Evolutionary conservation across 306 rosid genomes (phyloP).

Genomic region (Acacia confusa): DNA sequence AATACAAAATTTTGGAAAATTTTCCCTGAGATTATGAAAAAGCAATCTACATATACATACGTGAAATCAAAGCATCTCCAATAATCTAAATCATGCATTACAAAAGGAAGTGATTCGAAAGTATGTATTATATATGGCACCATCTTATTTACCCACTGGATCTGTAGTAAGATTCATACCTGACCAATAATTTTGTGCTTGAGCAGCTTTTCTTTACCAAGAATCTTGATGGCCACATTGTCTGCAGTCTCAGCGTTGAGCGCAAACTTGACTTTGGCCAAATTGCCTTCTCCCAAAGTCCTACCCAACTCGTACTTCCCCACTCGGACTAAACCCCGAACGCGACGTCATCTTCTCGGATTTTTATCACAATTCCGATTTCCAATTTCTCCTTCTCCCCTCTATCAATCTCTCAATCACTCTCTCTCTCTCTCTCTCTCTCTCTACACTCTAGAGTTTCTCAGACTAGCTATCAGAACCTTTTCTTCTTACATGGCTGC

Average conservation of each 20-base stretch:
- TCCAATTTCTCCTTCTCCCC: neutral
- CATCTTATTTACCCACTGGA: neutral
- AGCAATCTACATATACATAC: neutral
- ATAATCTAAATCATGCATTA: neutral
- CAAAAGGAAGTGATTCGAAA: neutral
- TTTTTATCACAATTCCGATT: neutral
- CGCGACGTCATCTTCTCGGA: slow-evolving; percentile 48
- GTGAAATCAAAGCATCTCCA: neutral
- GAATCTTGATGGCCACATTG: slow-evolving; percentile 77
- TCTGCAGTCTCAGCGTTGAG: slow-evolving; percentile 57
- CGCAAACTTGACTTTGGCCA: slow-evolving; percentile 88
- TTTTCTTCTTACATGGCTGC: slow-evolving; percentile 98
- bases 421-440: slow-evolving; percentile 14
- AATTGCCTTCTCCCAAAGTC: slow-evolving; percentile 91
- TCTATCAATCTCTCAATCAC: neutral
- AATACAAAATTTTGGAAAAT: neutral
- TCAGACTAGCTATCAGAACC: slow-evolving; percentile 34
- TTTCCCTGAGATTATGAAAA: neutral
- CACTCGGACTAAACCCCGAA: slow-evolving; percentile 50
- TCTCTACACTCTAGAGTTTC: slow-evolving; percentile 2
- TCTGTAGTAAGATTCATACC: slow-evolving; percentile 31
- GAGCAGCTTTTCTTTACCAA: slow-evolving; percentile 79
- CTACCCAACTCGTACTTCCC: slow-evolving; percentile 85
- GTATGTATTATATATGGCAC: neutral
- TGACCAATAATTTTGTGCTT: slow-evolving; percentile 94